These are phyloP conservation scores for Trichoderma atroviride DNA, from an alignment of 2,329 filamentous ascomycete species.

Conservation along the genomic window DNA sequence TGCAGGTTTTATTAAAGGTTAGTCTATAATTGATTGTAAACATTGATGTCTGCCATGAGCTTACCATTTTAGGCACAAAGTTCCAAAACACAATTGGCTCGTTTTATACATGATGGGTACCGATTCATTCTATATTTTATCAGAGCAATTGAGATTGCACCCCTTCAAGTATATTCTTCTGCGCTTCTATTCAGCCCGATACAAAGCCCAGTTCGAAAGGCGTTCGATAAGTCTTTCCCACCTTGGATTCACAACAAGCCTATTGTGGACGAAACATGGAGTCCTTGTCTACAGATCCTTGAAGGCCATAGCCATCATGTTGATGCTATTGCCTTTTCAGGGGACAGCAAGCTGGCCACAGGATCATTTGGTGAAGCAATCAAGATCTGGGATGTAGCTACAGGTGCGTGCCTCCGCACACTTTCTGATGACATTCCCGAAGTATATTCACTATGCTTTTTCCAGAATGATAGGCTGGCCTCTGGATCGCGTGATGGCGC, in stretches of 20 bases:
- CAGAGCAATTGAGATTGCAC: constrained; percentile 33
- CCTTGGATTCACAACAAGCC: not conserved
- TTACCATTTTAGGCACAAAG: not conserved
- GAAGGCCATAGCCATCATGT: not conserved
- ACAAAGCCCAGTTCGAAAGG: constrained; percentile 29
- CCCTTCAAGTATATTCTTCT: constrained; percentile 40
- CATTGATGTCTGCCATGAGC: not conserved
- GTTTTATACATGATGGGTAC: constrained; percentile 35
- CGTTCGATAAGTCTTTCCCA: constrained; percentile 6
- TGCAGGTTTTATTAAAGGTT: constrained; percentile 24
- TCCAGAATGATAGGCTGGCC: not conserved
- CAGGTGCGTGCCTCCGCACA: not conserved
- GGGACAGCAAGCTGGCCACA: constrained; percentile 7
- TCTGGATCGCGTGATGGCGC: constrained; percentile 3
- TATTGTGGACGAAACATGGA: not conserved
- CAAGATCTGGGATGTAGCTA: constrained; percentile 21
- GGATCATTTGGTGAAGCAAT: constrained; percentile 1
- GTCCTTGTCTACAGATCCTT: not conserved
- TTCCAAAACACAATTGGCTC: not conserved
- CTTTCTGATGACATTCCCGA: accelerated
- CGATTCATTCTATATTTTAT: constrained; percentile 36
- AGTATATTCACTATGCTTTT: not conserved
- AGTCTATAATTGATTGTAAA: not conserved
- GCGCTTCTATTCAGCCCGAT: constrained; percentile 40
- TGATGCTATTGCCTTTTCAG: constrained; percentile 3